phyloP scores from a whole-genome alignment of 192 early-diverging fungal genomes.

The Podila clonocystis region DNA sequence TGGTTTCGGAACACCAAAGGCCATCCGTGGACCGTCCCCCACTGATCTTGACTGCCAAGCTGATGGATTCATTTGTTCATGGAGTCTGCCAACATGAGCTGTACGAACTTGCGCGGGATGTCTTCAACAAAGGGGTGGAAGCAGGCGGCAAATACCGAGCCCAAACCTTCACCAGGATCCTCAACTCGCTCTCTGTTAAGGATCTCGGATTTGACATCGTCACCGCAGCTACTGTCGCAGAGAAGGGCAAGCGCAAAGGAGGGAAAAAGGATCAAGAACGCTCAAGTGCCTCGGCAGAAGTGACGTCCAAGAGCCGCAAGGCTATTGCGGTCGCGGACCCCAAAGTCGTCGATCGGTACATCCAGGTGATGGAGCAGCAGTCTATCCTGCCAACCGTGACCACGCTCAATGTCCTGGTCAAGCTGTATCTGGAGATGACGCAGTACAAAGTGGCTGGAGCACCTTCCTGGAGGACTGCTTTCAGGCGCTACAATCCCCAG shows the following conservation, averaged over 20 bases:
- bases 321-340: conserved; percentile 23
- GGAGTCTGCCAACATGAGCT: conserved; percentile 29
- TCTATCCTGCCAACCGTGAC: conserved; percentile 10
- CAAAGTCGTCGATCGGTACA: conserved; percentile 26
- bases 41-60: conserved; percentile 8
- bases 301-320: background rate
- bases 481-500: conserved; percentile 31
- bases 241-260: background rate
- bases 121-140: conserved; percentile 30
- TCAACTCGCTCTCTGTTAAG: conserved; percentile 40
- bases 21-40: background rate
- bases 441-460: conserved; percentile 31
- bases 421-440: conserved; percentile 41
- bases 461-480: conserved; percentile 24
- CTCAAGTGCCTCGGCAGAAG: background rate
- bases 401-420: conserved; percentile 33
- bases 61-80: conserved; percentile 35
- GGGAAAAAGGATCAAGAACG: no score
- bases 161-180: conserved; percentile 23
- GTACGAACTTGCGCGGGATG: conserved; percentile 33
- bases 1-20: conserved; percentile 15
- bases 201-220: conserved; percentile 49
- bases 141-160: conserved; percentile 15
- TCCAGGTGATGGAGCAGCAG: conserved; percentile 16
- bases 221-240: conserved; percentile 1